phyloP scores from a whole-genome alignment of 768 basidiomycete genomes.

The Tricholoma matsutake region DNA sequence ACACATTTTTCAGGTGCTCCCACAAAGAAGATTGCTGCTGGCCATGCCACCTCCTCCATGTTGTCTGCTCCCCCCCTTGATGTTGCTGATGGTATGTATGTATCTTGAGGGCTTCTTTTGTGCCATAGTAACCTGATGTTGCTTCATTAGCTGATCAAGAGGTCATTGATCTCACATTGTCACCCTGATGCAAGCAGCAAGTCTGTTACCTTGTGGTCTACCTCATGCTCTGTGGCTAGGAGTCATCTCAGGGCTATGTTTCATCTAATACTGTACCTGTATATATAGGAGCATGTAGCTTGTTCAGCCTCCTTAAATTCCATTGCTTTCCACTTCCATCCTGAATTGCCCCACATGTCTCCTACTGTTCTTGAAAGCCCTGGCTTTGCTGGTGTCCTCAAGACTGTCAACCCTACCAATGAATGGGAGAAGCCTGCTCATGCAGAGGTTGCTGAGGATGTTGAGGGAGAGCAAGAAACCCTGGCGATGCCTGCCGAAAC shows the following conservation, averaged over 20 bases:
- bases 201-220: background rate
- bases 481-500: background rate
- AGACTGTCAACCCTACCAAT: background rate
- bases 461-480: background rate
- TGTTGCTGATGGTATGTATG: background rate
- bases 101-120: background rate
- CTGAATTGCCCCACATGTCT: background rate
- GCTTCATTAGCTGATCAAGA: background rate
- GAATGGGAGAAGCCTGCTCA: background rate
- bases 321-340: background rate
- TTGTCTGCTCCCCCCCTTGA: background rate
- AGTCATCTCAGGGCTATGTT: too few species aligned
- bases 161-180: background rate
- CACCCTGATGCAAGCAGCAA: background rate
- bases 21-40: background rate
- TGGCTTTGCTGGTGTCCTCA: background rate
- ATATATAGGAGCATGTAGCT: background rate
- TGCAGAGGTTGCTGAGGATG: background rate
- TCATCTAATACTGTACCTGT: background rate
- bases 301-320: background rate
- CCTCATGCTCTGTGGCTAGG: background rate
- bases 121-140: background rate
- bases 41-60: too few species aligned
- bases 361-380: background rate
- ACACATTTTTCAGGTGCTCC: background rate